phyloP scores from a whole-genome alignment of 1,284 basidiomycete genomes.

The Megacollybia platyphylla region DNA sequence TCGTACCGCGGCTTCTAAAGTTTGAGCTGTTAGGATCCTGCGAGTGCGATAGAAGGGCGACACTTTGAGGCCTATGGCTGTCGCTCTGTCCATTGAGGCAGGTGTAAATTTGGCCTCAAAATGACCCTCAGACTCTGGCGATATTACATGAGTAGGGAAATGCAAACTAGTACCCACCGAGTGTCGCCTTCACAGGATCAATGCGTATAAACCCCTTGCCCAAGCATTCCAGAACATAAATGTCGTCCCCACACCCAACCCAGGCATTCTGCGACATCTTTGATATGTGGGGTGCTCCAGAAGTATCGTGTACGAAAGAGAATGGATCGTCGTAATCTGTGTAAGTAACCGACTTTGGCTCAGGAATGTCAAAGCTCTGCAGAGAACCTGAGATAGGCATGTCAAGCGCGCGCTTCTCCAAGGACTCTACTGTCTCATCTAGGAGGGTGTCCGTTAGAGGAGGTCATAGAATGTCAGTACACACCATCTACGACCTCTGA shows the following conservation, averaged over 20 bases:
- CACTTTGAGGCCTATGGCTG: constrained; percentile 30
- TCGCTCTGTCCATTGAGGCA: constrained; percentile 30
- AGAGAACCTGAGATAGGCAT: constrained; percentile 10
- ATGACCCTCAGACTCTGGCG: constrained; percentile 14
- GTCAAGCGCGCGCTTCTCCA: constrained; percentile 28
- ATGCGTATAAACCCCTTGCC: constrained; percentile 68
- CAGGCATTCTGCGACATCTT: constrained; percentile 49
- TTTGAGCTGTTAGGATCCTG: constrained; percentile 37
- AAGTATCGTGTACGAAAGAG: constrained; percentile 37
- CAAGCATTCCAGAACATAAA: constrained; percentile 73
- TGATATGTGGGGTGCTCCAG: constrained; percentile 40
- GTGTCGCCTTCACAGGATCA: constrained; percentile 27
- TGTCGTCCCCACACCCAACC: constrained; percentile 71
- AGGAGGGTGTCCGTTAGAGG: not conserved
- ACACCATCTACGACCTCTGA: constrained; percentile 18
- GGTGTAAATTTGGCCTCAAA: constrained; percentile 44
- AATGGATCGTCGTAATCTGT: constrained; percentile 78
- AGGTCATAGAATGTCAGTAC: not conserved
- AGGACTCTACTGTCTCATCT: constrained; percentile 39
- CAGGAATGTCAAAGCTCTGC: constrained; percentile 26
- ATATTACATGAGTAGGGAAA: constrained; percentile 2
- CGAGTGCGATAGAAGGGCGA: constrained; percentile 45
- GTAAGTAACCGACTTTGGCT: constrained; percentile 62
- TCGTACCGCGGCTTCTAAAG: constrained; percentile 43
- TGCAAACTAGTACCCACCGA: constrained; percentile 18